Evolutionary conservation across 768 basidiomycete genomes (phyloP).

Genomic region (Collybia mongolica): DNA sequence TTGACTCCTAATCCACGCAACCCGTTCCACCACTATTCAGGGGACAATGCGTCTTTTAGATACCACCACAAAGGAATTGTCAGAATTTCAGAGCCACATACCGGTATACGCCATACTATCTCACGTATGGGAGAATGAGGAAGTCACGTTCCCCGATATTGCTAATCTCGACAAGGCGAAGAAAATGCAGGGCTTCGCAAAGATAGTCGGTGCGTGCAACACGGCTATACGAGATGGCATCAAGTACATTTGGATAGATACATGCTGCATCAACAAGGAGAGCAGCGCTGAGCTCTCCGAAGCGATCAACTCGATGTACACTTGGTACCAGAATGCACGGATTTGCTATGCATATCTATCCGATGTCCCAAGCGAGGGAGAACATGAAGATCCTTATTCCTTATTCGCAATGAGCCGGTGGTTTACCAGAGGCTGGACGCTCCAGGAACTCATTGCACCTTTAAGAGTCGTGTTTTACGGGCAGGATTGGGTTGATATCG

Average conservation of each 20-base stretch:
- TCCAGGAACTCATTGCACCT: not conserved
- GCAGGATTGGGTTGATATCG: not conserved
- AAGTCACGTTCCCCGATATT: not conserved
- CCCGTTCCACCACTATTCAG: no score
- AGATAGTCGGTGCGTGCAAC: not conserved
- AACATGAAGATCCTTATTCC: no score
- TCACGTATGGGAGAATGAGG: not conserved
- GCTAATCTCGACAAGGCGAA: not conserved
- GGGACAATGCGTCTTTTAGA: no score
- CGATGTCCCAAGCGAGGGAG: not conserved
- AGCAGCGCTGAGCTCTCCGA: not conserved
- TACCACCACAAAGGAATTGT: no score
- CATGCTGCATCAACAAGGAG: slow-evolving; percentile 1
- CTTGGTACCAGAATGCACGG: not conserved
- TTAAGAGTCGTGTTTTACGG: not conserved
- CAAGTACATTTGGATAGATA: not conserved
- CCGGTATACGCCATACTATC: not conserved
- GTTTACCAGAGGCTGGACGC: slow-evolving; percentile 22
- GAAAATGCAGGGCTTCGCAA: not conserved
- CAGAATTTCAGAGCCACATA: no score
- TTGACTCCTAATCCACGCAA: no score
- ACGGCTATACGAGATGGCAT: not conserved
- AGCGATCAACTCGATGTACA: not conserved
- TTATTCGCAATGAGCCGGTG: slow-evolving; percentile 17
- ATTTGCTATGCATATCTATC: not conserved